These are phyloP conservation scores for Lentinus tigrinus DNA, from an alignment of 768 basidiomycete genomes.

Conservation along the genomic window DNA sequence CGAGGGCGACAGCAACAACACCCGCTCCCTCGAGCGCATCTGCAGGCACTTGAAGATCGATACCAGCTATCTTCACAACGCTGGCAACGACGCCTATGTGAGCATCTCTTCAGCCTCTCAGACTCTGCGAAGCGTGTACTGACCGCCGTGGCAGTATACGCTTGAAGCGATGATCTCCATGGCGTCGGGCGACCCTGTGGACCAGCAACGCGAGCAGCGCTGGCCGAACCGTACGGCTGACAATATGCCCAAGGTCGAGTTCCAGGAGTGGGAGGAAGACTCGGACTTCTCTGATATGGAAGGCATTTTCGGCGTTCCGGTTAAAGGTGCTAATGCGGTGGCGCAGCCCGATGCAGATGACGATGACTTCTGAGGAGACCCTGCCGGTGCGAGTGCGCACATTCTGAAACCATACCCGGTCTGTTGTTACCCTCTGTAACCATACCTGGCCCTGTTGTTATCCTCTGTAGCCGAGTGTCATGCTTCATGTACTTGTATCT, in stretches of 20 bases:
- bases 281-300: conserved; percentile 45
- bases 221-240: conserved; percentile 64
- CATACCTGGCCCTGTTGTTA: background rate
- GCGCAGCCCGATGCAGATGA: background rate
- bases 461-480: too few species aligned
- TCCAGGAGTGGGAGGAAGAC: conserved; percentile 61
- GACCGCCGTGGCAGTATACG: conserved; percentile 53
- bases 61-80: conserved; percentile 69
- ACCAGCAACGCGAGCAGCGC: conserved; percentile 72
- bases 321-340: background rate
- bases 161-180: conserved; percentile 64
- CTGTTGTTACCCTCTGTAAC: background rate
- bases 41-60: conserved; percentile 62
- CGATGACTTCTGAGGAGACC: background rate
- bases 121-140: background rate
- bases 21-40: conserved; percentile 55
- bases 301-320: conserved; percentile 28
- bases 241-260: conserved; percentile 47
- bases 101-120: conserved; percentile 21
- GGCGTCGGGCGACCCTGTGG: conserved; percentile 72
- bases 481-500: too few species aligned
- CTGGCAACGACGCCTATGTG: conserved; percentile 85
- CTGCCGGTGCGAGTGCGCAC: background rate
- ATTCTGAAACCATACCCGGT: background rate
- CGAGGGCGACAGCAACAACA: conserved; percentile 57